Base-by-base conservation (phyloP, 495 filamentous ascomycete species). In the Durotheca rogersii region DNA sequence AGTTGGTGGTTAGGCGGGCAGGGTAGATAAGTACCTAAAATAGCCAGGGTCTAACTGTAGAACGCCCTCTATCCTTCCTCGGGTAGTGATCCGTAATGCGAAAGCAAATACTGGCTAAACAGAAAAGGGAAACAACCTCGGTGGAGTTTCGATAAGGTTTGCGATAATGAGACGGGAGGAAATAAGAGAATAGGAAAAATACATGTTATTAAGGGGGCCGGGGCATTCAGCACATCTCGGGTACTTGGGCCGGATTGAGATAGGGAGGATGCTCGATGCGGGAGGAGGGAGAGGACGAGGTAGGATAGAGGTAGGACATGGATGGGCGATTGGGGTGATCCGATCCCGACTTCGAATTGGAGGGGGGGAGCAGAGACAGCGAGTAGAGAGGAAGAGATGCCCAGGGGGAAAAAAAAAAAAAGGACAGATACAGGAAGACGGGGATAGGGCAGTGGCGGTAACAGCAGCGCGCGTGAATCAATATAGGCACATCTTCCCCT, bases 61-160 rank as follows among this genome's bases (percentile, higher is more conserved):
- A 58, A 52, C 45, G 44, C 47, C n/a, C n/a, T n/a, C 23, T 27
- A 27, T 27, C 23, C 23, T 39, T 9, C 42, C 47, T 42, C 39
- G 38, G 44, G 37, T 25, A 45, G 31, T 50, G 48, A 58, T 54
- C 50, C 50, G 56, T 59, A 59, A 59, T 59, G 50, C 56, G 50
- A 54, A 43, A 36, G 46, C 25, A 27, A 54, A 54, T 59, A 59
- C 50, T 59, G 56, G 56, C 56, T 59, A 59, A 59, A 59, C 41
- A 50, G 56, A 14, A 59, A 51, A 51, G 53, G 31, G 41, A 35
- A n/a, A 35, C 21, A 51, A 51, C 53, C 47, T 47, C 41, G 50
- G 45, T 45, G 21, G 25, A 12, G 27, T 35, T 52, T n/a, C 16
- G 27, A 49, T 40, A 20, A 29, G 36, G 40, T 47, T 17, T 35